Conservation (phyloP, 805 yeast genomes). For the Ogataea degrootiae region DNA sequence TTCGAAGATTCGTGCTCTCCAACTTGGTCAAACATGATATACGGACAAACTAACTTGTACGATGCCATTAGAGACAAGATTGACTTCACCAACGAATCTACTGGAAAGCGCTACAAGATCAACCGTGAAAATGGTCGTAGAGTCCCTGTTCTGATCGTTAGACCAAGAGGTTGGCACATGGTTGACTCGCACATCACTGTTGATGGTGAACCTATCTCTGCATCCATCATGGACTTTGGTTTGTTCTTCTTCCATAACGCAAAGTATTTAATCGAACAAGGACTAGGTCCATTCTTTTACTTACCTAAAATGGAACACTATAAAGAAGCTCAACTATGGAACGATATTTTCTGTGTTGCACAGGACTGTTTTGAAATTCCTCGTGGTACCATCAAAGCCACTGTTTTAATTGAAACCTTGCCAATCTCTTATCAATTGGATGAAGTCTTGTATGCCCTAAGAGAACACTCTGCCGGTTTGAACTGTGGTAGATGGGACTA, state of each 20-base stretch:
- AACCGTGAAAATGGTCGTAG: slow-evolving; percentile 43
- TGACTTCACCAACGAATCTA: slow-evolving; percentile 37
- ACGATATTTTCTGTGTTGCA: slow-evolving; percentile 69
- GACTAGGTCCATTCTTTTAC: slow-evolving; percentile 78
- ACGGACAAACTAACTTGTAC: slow-evolving; percentile 74
- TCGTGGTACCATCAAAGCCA: slow-evolving; percentile 77
- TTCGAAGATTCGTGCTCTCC: slow-evolving; percentile 84
- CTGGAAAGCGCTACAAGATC: slow-evolving; percentile 37
- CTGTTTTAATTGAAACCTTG: slow-evolving; percentile 76
- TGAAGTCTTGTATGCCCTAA: slow-evolving; percentile 71
- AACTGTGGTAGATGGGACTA: slow-evolving; percentile 92
- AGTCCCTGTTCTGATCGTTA: slow-evolving; percentile 72
- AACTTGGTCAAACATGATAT: slow-evolving; percentile 74
- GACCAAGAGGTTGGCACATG: slow-evolving; percentile 91
- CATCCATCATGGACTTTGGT: slow-evolving; percentile 76
- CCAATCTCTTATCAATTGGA: slow-evolving; percentile 88
- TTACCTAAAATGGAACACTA: slow-evolving; percentile 86
- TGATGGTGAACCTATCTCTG: slow-evolving; percentile 74
- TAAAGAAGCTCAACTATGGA: slow-evolving; percentile 79
- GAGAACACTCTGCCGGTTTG: slow-evolving; percentile 74
- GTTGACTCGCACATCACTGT: slow-evolving; percentile 65
- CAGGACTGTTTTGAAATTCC: slow-evolving; percentile 66
- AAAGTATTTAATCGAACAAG: slow-evolving; percentile 50
- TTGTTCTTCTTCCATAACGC: slow-evolving; percentile 76
- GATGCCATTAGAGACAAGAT: slow-evolving; percentile 72